Conservation (phyloP, 805 yeast species). For the Candida morakotiae region DNA sequence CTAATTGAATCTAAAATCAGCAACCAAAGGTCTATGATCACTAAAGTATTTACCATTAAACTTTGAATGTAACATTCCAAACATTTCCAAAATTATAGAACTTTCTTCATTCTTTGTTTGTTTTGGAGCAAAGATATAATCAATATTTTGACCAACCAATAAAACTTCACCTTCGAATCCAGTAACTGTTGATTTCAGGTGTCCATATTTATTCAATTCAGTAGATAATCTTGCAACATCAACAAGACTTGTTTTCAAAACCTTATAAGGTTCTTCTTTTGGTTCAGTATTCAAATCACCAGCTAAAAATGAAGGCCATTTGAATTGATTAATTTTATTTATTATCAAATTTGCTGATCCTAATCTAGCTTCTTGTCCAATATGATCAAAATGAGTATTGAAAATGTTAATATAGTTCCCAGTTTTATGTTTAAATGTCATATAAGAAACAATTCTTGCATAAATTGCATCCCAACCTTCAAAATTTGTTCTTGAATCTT, state of each 20-base stretch:
- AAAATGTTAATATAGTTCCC: conserved; percentile 24
- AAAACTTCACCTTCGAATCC: conserved; percentile 27
- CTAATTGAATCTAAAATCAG: conserved; percentile 17
- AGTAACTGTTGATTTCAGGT: conserved; percentile 25
- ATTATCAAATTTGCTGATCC: conserved; percentile 28
- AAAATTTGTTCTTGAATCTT: conserved; percentile 26
- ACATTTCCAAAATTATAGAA: conserved; percentile 17
- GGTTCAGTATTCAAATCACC: conserved; percentile 29
- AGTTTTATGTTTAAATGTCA: conserved; percentile 25
- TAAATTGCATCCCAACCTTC: conserved; percentile 38
- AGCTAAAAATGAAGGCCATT: conserved; percentile 29
- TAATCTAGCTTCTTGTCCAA: conserved; percentile 25
- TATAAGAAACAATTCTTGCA: conserved; percentile 29
- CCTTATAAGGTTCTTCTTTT: conserved; percentile 16
- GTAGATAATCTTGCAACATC: conserved; percentile 20
- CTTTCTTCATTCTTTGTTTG: conserved; percentile 13
- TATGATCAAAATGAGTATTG: conserved; percentile 38
- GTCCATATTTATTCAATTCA: conserved; percentile 24
- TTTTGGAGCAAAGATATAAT: conserved; percentile 27
- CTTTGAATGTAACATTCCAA: conserved; percentile 30
- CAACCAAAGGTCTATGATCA: conserved; percentile 34
- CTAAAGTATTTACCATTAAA: conserved; percentile 29
- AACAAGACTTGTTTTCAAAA: conserved; percentile 10
- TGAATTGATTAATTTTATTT: conserved; percentile 20
- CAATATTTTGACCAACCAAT: conserved; percentile 23